A percentile compares a stretch with the other conserved stretches of the same genome.
These are phyloP conservation scores for Neoascochyta sp. DNA, from an alignment of 2,329 filamentous ascomycete genomes.

Conservation along the genomic window DNA sequence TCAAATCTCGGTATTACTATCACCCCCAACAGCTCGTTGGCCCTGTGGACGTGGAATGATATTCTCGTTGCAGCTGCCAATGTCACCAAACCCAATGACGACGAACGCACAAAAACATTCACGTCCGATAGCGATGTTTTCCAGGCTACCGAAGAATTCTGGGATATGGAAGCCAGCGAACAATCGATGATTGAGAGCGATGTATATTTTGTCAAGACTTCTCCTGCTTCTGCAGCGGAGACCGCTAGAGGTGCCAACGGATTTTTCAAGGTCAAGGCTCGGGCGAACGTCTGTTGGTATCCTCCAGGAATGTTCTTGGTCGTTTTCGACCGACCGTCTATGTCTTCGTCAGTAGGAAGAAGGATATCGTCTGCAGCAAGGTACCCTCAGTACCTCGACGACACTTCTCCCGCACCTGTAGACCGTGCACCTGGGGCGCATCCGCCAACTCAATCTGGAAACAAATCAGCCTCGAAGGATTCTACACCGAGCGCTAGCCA, in stretches of 20 bases:
- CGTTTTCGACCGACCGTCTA: slow-evolving; percentile 4
- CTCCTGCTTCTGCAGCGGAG: not conserved
- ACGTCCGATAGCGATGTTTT: not conserved
- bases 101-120: not conserved
- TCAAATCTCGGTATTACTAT: slow-evolving; percentile 2
- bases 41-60: slow-evolving; percentile 5
- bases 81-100: not conserved
- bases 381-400: not conserved
- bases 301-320: slow-evolving; percentile 2
- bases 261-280: slow-evolving; percentile 2
- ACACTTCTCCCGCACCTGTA: not conserved
- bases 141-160: slow-evolving; percentile 5
- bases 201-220: slow-evolving; percentile 2
- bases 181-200: slow-evolving; percentile 1
- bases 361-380: not conserved
- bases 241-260: not conserved
- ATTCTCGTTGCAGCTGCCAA: slow-evolving; percentile 3
- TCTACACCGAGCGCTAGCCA: slow-evolving; percentile 1
- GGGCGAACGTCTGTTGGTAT: slow-evolving; percentile 4
- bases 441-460: no score
- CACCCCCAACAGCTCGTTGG: slow-evolving; percentile 1
- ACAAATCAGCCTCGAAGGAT: no score
- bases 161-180: slow-evolving; percentile 3
- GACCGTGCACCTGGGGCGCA: not conserved
- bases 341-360: slow-evolving; percentile 1